Percentiles rank a stretch among this genome's conserved stretches.
Conservation (phyloP, 2,329 filamentous ascomycete genomes). For the Alternaria angustiovoidea region DNA sequence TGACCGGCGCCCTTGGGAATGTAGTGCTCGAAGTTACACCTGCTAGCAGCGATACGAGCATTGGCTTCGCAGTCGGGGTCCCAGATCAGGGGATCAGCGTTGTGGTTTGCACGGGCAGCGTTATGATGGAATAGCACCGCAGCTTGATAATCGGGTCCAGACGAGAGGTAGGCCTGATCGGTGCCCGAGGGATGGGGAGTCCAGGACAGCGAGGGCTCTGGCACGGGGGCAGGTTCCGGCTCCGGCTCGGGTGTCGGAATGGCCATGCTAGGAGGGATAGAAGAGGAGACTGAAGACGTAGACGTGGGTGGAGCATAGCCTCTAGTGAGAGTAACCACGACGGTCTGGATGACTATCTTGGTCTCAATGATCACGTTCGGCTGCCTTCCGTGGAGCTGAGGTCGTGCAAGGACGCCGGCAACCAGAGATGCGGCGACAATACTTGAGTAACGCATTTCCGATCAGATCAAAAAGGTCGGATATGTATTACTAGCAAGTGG, state of each 20-base stretch:
- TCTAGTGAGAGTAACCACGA: slow-evolving; percentile 26
- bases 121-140: slow-evolving; percentile 77
- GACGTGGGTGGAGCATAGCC: slow-evolving; percentile 3
- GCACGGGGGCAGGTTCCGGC: slow-evolving; percentile 1
- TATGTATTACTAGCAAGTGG: slow-evolving; percentile 8
- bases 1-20: slow-evolving; percentile 60
- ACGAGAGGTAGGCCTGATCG: slow-evolving; percentile 35
- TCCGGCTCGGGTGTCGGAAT: slow-evolving; percentile 3
- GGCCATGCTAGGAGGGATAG: not conserved
- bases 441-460: slow-evolving; percentile 39
- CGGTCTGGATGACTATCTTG: slow-evolving; percentile 30
- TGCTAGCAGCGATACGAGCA: slow-evolving; percentile 74
- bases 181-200: slow-evolving; percentile 28
- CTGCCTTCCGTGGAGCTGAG: slow-evolving; percentile 28
- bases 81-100: slow-evolving; percentile 71
- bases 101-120: slow-evolving; percentile 83
- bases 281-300: slow-evolving; percentile 5
- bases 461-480: slow-evolving; percentile 12
- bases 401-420: slow-evolving; percentile 34
- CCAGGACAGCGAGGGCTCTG: not conserved
- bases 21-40: slow-evolving; percentile 75
- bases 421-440: slow-evolving; percentile 38
- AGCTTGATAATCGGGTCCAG: slow-evolving; percentile 39
- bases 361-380: slow-evolving; percentile 33
- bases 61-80: slow-evolving; percentile 64